Percentiles rank a stretch among this genome's conserved stretches.
phyloP scores from a whole-genome alignment of 2,329 filamentous ascomycete species.

The Microsporum audouinii region DNA sequence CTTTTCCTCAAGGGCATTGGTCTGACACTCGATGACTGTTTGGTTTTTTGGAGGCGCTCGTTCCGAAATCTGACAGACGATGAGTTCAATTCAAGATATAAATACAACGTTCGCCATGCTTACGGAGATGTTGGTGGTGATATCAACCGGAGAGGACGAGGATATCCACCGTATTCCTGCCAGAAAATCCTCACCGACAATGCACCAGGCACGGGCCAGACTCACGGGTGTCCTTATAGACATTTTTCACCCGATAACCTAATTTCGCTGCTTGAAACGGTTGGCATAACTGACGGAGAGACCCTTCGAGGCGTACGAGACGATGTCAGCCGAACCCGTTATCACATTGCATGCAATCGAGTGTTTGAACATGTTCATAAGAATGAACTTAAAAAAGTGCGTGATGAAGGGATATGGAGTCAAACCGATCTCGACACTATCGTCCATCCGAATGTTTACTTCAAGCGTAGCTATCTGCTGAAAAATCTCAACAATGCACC shows the following conservation, averaged over 20 bases:
- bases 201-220: slow-evolving; percentile 72
- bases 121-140: slow-evolving; percentile 96
- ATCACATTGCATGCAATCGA: slow-evolving; percentile 89
- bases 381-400: slow-evolving; percentile 61
- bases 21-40: slow-evolving; percentile 76
- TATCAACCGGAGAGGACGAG: slow-evolving; percentile 69
- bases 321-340: slow-evolving; percentile 79
- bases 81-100: slow-evolving; percentile 93
- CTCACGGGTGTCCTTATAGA: slow-evolving; percentile 91
- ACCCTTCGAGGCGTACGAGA: slow-evolving; percentile 72
- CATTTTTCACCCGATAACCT: slow-evolving; percentile 88
- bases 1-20: slow-evolving; percentile 96
- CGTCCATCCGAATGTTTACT: slow-evolving; percentile 95
- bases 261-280: slow-evolving; percentile 58
- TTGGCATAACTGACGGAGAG: slow-evolving; percentile 66
- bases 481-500: slow-evolving; percentile 58
- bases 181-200: slow-evolving; percentile 91
- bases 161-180: slow-evolving; percentile 85
- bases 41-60: slow-evolving; percentile 78
- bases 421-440: slow-evolving; percentile 81
- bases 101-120: slow-evolving; percentile 88
- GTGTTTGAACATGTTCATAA: slow-evolving; percentile 87
- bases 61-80: slow-evolving; percentile 88
- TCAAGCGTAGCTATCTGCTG: slow-evolving; percentile 82
- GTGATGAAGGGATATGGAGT: slow-evolving; percentile 60